These are phyloP conservation scores for Teunomyces kruisii DNA, from an alignment of 805 yeast species.

Conservation along the genomic window DNA sequence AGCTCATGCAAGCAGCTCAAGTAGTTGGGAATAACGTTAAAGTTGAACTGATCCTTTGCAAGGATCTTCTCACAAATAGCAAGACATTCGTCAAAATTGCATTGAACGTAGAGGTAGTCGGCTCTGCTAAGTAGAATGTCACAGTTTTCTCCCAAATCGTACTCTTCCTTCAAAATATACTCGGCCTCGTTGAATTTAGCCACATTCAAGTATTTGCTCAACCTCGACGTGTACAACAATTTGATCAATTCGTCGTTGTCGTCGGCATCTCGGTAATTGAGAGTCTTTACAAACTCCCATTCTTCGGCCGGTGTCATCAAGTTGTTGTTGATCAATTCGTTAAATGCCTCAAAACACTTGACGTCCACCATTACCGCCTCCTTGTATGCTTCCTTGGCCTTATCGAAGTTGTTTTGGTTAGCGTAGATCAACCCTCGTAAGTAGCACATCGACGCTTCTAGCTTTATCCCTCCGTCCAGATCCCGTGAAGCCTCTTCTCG, in stretches of 20 bases:
- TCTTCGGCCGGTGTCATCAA: slow-evolving; percentile 82
- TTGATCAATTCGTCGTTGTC: slow-evolving; percentile 81
- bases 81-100: slow-evolving; percentile 76
- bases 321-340: slow-evolving; percentile 69
- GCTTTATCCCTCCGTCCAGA: slow-evolving; percentile 79
- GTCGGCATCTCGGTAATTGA: slow-evolving; percentile 71
- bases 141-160: slow-evolving; percentile 62
- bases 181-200: slow-evolving; percentile 65
- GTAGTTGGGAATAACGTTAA: slow-evolving; percentile 72
- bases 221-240: slow-evolving; percentile 69
- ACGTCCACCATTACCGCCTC: slow-evolving; percentile 88
- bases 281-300: slow-evolving; percentile 68
- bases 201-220: slow-evolving; percentile 70
- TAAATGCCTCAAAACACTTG: slow-evolving; percentile 90
- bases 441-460: slow-evolving; percentile 85
- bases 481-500: slow-evolving; percentile 43
- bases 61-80: slow-evolving; percentile 65
- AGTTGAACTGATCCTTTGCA: slow-evolving; percentile 66
- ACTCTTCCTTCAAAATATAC: slow-evolving; percentile 64
- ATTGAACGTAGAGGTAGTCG: slow-evolving; percentile 68
- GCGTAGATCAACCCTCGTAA: slow-evolving; percentile 82
- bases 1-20: slow-evolving; percentile 82
- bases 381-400: slow-evolving; percentile 81
- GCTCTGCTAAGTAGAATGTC: slow-evolving; percentile 72
- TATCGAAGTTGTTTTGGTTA: slow-evolving; percentile 77